Percentiles rank a stretch among this genome's conserved stretches.
These are phyloP conservation scores for Amauroascus verrucosus DNA, from an alignment of 2,329 filamentous ascomycete species.

Conservation along the genomic window DNA sequence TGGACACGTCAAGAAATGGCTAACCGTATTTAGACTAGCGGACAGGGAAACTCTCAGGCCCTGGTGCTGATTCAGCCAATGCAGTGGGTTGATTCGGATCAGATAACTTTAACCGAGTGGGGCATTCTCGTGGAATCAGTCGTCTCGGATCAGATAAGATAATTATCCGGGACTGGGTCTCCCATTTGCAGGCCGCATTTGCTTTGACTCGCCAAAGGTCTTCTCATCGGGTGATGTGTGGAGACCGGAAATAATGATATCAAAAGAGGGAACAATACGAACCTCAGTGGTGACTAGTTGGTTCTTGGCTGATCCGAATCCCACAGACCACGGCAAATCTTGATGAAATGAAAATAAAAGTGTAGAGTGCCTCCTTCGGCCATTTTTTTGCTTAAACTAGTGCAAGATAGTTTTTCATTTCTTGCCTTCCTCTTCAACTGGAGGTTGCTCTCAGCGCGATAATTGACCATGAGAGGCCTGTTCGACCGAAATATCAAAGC, in stretches of 20 bases:
- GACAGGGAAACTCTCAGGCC: background rate
- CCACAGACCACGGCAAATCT: background rate
- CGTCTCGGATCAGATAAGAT: background rate
- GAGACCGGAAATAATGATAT: background rate
- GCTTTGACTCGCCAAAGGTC: background rate
- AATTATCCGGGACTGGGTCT: background rate
- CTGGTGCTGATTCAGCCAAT: background rate
- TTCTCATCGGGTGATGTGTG: background rate
- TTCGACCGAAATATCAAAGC: background rate
- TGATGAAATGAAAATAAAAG: background rate
- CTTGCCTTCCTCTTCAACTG: background rate
- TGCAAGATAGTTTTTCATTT: background rate
- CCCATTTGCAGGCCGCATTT: background rate
- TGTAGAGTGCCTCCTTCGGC: background rate
- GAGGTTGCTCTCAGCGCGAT: background rate
- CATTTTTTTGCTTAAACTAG: too few species aligned
- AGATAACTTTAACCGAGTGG: conserved; percentile 7
- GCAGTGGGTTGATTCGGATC: background rate
- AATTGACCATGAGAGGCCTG: background rate
- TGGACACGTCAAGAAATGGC: background rate
- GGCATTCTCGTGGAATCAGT: background rate
- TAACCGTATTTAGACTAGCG: background rate
- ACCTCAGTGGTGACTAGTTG: background rate
- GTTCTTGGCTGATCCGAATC: background rate
- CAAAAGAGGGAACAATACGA: background rate